Base-by-base conservation (phyloP, 805 yeast species). In the Candida orba region DNA sequence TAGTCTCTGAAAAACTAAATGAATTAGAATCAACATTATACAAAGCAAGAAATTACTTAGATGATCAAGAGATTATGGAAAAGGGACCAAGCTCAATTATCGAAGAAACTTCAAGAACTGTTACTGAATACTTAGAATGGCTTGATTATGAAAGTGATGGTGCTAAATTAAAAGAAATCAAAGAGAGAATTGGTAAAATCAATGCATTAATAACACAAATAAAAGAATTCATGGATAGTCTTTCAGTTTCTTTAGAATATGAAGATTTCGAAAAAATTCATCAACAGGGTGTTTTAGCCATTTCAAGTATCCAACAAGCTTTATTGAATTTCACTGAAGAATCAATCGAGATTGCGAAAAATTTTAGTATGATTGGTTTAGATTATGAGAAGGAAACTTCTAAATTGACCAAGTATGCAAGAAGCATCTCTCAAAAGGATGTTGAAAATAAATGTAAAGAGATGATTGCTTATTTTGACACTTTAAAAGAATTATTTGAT, bases 11-110 rank as follows among this genome's bases (percentile, higher is more conserved):
- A 44, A 64, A 75, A 27, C 73, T 77, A 51, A 91, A 90, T 60
- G 64, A 70, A 31, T 71, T 91, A 18, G 98, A 91, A 63, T 72
- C 79, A 18, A 65, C 75, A n/a, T 67, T 89, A 42, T 90, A 91
- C 65, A 73, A 72, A 45, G 69, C 86, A 27, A 77, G 95, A 45
- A 69, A 75, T 9, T 71, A 66, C 41, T 53, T 86, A 17, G 83
- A 77, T 15, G 78, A 77, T 29, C 73, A 73, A 34, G 76, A 72
- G 22, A 72, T 71, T 8, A 45, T 50, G 0, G 60, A 60, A 12
- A 72, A 68, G 37, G 67, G 73, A 0, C 76, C 77, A 8, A 55
- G 60, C 6, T 53, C 59, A 0, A 64, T 69, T 33, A 47, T 76
- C 6, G 70, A 66, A 6, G 52, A 59, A 27, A 62, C 72, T 9